Base-by-base conservation (phyloP, 202 grass and related monocot species). In the Setaria italica region DNA sequence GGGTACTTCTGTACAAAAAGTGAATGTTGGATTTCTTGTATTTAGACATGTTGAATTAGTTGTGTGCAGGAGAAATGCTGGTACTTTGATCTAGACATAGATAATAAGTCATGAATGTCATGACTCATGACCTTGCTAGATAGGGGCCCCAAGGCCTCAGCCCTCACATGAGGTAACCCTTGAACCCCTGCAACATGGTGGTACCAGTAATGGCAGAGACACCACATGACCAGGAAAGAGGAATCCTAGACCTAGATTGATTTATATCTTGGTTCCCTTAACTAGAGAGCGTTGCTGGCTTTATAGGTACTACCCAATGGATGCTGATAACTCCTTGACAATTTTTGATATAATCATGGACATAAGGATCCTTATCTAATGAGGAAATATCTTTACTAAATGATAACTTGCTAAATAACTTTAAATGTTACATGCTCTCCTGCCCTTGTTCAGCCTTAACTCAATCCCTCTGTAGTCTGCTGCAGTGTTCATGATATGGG, bases 21-120 rank as follows among this genome's bases (percentile, higher is more conserved):
- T 32, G 35, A 50, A 25, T 70, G n/a, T 33, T 70, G 49, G 51
- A 57, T 81, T 39, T 70, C 51, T 82, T 71, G 43, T 66, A 70
- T 58, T 20, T 81, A 58, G 35, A 81, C 34, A 58, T 72, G 54
- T 33, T 82, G 51, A 58, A 60, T 21, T 48, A 82, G 55, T 53
- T 7, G 19, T 45, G 55, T 21, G 53, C 19, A 41, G 53, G 16
- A 62, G 39, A 70, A 43, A 25, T 78, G 59, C 13, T 78, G 39
- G n/a, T 62, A 54, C 11, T 47, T 45, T 55, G 68, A 65, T 33
- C 6, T 86, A 19, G 8, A 53, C 76, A 51, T 65, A 55, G 39
- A 65, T 55, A 19, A 66, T 86, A 48, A 67, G 67, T 21, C 12
- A 73, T 73, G 29, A 35, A 13, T 60, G n/a, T 60, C 32, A 57